phyloP scores from a whole-genome alignment of 257 asterid genomes.

The Rauvolfia tetraphylla region DNA sequence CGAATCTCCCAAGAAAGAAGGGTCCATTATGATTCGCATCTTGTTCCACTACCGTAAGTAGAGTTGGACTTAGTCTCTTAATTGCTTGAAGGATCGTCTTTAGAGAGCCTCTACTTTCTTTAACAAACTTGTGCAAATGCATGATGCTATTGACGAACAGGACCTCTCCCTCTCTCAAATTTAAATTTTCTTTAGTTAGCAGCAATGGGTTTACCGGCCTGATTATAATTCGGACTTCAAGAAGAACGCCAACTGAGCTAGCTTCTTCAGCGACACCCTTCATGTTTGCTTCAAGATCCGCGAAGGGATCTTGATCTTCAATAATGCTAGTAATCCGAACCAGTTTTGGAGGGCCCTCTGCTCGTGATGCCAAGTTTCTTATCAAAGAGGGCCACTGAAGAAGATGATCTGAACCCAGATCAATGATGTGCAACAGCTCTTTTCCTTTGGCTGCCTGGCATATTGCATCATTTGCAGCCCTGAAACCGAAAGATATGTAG shows the following conservation, averaged over 20 bases:
- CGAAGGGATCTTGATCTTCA: constrained; percentile 29
- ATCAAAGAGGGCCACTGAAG: constrained; percentile 57
- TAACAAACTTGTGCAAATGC: constrained; percentile 48
- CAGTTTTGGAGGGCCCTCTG: constrained; percentile 32
- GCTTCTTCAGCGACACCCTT: constrained; percentile 34
- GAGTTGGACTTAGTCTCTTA: constrained; percentile 39
- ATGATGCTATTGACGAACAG: constrained; percentile 40
- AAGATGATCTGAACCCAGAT: constrained; percentile 47
- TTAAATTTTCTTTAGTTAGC: constrained; percentile 40
- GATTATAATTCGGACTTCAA: constrained; percentile 29
- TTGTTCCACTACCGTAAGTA: constrained; percentile 58
- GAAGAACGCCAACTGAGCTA: constrained; percentile 22
- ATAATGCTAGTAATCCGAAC: constrained; percentile 44
- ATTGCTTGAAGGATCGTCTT: constrained; percentile 46
- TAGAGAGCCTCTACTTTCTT: constrained; percentile 52
- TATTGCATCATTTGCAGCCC: constrained; percentile 63
- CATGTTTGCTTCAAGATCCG: constrained; percentile 29
- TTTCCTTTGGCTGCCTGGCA: constrained; percentile 35
- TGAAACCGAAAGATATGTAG: constrained; percentile 39
- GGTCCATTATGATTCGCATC: constrained; percentile 66
- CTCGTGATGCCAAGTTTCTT: constrained; percentile 24
- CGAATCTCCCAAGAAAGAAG: constrained; percentile 51
- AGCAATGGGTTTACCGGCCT: constrained; percentile 31
- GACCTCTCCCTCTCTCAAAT: constrained; percentile 34
- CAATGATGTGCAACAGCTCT: constrained; percentile 43